Evolutionary conservation across 768 basidiomycete genomes (phyloP), one percentile per base, ranked within the genome.

Genomic region (Pleurotus sapidus): DNA sequence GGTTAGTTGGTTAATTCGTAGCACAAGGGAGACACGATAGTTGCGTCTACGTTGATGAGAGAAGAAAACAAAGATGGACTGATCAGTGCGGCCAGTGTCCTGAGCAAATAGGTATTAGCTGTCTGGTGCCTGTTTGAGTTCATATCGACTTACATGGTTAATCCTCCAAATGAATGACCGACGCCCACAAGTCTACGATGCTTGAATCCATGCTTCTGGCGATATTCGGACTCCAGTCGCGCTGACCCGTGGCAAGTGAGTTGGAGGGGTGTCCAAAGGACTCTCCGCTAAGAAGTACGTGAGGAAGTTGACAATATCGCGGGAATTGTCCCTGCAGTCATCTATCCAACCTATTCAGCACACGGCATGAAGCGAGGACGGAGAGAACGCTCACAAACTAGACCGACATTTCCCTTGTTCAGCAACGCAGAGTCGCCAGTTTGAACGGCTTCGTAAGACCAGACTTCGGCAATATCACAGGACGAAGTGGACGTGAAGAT

Each of bases 111-210:
- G 39, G 3, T 38, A 18, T 37, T 27, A 30, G 24, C 3, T 34
- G 8, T 34, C 9, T 18, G 47, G 20, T 9, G 23, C 55, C 23
- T 6, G 14, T 7, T 18, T 20, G 5, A n/a, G 51, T 15, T 34
- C 15, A 53, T 59, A 25, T 49, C 57, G 55, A 77, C 89, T 65
- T 66, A 91, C 86, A 84, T 78, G 1, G 85, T 84, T 64, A 86
- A 87, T 1, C 90, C 93, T 17, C 95, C 91, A 53, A 91, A 86
- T 0, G 93, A 95, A 66, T 97, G 95, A 0, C 93, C 93, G 3
- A 93, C 72, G 4, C 77, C 84, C 17, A 93, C 75, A 2, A 94
- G 64, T 17, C 69, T 81, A 37, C 88, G 80, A 4, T 72, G 60
- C 1, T 46, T 59, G 64, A 86, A 84, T 1, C 90, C 90, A 17